Evolutionary conservation across 1,284 basidiomycete genomes (phyloP).

Genomic region (Acaromyces ingoldii): DNA sequence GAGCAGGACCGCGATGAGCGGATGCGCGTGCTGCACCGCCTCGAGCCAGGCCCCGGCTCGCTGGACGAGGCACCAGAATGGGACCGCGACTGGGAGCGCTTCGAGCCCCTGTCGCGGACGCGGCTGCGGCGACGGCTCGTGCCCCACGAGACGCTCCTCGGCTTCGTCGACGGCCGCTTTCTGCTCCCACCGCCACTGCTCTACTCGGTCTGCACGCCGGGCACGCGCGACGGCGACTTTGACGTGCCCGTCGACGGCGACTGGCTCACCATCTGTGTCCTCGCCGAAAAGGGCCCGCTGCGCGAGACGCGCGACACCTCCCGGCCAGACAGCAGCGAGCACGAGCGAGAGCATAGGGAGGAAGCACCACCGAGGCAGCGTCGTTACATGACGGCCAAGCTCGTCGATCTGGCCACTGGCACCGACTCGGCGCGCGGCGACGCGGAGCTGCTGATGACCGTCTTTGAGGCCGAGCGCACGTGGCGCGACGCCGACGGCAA

Average conservation of each 20-base stretch:
- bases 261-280: constrained; percentile 73
- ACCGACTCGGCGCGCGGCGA: too few species aligned
- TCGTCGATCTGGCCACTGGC: too few species aligned
- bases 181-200: constrained; percentile 79
- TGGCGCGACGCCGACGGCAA: neutral
- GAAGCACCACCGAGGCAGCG: too few species aligned
- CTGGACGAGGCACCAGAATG: constrained; percentile 1
- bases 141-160: constrained; percentile 70
- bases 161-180: constrained; percentile 76
- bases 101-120: constrained; percentile 26
- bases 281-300: neutral
- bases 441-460: neutral
- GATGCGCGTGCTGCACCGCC: neutral
- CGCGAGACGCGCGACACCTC: too few species aligned
- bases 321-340: too few species aligned
- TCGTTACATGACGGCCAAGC: too few species aligned
- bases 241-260: constrained; percentile 86
- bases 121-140: constrained; percentile 72
- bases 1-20: neutral
- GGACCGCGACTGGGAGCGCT: constrained; percentile 18
- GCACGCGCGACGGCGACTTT: constrained; percentile 57
- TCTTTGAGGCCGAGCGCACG: neutral
- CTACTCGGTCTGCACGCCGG: constrained; percentile 61
- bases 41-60: too few species aligned
- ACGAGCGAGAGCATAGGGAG: too few species aligned